Evolutionary conservation across 2,329 filamentous ascomycete genomes (phyloP), one percentile per base, ranked within the genome.

Genomic region (Raffaelea albimanens): DNA sequence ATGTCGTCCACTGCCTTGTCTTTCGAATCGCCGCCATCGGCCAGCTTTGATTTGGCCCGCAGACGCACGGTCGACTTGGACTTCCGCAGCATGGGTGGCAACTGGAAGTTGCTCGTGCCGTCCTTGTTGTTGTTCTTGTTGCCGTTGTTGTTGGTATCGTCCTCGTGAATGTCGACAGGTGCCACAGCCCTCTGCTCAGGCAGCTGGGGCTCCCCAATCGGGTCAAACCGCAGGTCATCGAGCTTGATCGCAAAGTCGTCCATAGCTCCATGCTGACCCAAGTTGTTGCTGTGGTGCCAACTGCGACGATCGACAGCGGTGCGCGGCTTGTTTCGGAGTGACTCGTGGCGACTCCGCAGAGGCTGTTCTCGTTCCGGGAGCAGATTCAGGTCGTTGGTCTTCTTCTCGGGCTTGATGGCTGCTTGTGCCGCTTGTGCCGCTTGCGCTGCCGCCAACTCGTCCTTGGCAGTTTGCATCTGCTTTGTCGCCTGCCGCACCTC

Each of bases 401-500:
- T 2, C n/a, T 5, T 5, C 13, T 23, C 10, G n/a, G 19, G n/a
- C 43, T 34, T 43, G 25, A 13, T 29, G 25, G 25, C 25, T 7
- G 25, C 25, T 13, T 29, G 25, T 7, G 25, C 25, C 7, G 25
- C 13, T 13, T 29, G 25, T 7, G 25, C 25, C 7, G 25, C 25
- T 13, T 29, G 25, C 7, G 25, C 25, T 7, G 25, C 25, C 25
- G 25, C 25, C 7, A 29, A 13, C 22, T 33, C 7, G 19, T 34
- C 29, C 43, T 40, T 50, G 49, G 18, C 48, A 29, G 36, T 47
- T 46, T 19, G 43, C 45, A 14, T 20, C 5, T 43, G 20, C 42
- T 25, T 20, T 1, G 33, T n/a, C 19, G 45, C 23, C 20, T 48
- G 23, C 14, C 42, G 23, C 8, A 41, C 41, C 38, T 44, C 72